A percentile compares a stretch with the other conserved stretches of the same genome.
These are phyloP conservation scores for Phaseolus coccineus DNA, from an alignment of 331 rosid genomes.

Conservation along the genomic window DNA sequence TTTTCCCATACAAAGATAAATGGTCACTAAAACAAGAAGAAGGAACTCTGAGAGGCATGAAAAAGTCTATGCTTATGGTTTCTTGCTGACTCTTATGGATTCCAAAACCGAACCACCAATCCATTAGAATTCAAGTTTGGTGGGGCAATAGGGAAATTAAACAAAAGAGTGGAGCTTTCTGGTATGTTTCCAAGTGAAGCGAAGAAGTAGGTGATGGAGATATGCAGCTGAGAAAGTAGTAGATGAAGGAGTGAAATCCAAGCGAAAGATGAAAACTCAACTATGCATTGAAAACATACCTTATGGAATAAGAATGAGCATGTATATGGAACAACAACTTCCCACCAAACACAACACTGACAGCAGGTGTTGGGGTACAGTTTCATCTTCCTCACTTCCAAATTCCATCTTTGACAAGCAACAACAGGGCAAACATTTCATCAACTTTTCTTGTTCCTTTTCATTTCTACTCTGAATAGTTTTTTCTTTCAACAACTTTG, in stretches of 20 bases:
- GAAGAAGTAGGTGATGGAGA: constrained; percentile 57
- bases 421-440: background rate
- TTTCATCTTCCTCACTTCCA: constrained; percentile 44
- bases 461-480: constrained; percentile 30
- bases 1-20: background rate
- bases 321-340: constrained; percentile 48
- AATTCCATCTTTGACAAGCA: constrained; percentile 42
- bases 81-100: constrained; percentile 29
- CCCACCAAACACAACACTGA: constrained; percentile 54
- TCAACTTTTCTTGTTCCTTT: background rate
- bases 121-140: constrained; percentile 45
- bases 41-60: constrained; percentile 13
- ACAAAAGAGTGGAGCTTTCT: constrained; percentile 20
- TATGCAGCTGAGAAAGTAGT: constrained; percentile 38
- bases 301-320: constrained; percentile 50
- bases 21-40: constrained; percentile 6
- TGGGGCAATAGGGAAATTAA: constrained; percentile 11
- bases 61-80: background rate
- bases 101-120: constrained; percentile 39
- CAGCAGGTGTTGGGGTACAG: background rate
- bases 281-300: constrained; percentile 42
- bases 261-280: constrained; percentile 52
- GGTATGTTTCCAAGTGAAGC: constrained; percentile 58
- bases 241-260: constrained; percentile 53
- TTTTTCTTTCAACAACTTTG: background rate